Conservation (phyloP, 208 protist species). For the Borovskyia barvae region DNA sequence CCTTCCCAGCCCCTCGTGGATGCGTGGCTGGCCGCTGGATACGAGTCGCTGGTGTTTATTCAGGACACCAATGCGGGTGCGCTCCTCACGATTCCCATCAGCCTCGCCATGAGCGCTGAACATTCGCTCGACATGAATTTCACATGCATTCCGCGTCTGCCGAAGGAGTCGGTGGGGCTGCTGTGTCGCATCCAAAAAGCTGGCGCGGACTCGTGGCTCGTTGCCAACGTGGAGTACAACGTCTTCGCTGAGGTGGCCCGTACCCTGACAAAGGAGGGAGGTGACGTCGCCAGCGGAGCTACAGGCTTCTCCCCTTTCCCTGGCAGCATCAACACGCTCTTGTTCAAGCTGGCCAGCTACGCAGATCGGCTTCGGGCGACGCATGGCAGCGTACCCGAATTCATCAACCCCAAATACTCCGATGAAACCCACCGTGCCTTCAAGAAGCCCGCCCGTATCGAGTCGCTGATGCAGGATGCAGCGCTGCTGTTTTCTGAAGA, state of each 20-base stretch:
- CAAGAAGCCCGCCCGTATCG: slow-evolving; percentile 79
- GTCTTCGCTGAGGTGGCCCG: slow-evolving; percentile 62
- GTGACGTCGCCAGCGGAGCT: slow-evolving; percentile 33
- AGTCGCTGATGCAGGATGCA: slow-evolving; percentile 92
- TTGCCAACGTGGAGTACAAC: slow-evolving; percentile 88
- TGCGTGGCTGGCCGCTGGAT: slow-evolving; percentile 46
- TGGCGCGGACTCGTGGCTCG: slow-evolving; percentile 27
- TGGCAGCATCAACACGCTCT: slow-evolving; percentile 92
- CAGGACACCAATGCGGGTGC: slow-evolving; percentile 93
- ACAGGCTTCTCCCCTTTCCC: slow-evolving; percentile 81
- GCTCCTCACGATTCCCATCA: slow-evolving; percentile 68
- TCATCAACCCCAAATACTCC: slow-evolving; percentile 94
- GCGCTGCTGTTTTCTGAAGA: slow-evolving; percentile 56
- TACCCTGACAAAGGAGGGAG: slow-evolving; percentile 37
- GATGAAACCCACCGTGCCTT: slow-evolving; percentile 57
- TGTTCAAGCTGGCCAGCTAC: slow-evolving; percentile 75
- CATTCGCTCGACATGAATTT: slow-evolving; percentile 86
- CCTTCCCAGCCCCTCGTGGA: slow-evolving; percentile 33
- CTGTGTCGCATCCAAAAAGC: slow-evolving; percentile 42
- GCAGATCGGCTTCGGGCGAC: slow-evolving; percentile 42
- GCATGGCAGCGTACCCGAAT: slow-evolving; percentile 86
- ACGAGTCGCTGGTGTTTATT: slow-evolving; percentile 87
- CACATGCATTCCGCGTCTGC: slow-evolving; percentile 84
- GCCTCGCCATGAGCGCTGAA: slow-evolving; percentile 71
- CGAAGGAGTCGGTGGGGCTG: slow-evolving; percentile 80